Percentiles rank a stretch among this genome's conserved stretches.
Conservation (phyloP, 1,284 basidiomycete species). For the Rhodotorula sp. region DNA sequence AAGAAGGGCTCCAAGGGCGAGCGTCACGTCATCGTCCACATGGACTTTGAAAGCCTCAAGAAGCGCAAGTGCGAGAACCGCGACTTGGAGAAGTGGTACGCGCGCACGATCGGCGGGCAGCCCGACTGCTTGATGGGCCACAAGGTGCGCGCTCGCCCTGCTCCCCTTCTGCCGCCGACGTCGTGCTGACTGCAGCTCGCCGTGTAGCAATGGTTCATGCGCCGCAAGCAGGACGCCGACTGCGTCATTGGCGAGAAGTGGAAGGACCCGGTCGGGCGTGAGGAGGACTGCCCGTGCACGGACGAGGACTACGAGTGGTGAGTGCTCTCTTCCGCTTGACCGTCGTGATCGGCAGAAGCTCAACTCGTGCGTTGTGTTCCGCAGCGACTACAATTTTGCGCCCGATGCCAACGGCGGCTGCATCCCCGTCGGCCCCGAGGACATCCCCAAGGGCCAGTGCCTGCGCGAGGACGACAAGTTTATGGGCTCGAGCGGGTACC, state of each 20-base stretch:
- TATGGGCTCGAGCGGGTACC: slow-evolving; percentile 84
- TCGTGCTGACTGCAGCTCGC: background rate
- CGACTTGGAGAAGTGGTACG: slow-evolving; percentile 91
- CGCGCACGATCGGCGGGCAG: slow-evolving; percentile 63
- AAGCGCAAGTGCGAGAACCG: slow-evolving; percentile 67
- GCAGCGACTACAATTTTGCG: slow-evolving; percentile 84
- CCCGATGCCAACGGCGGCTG: slow-evolving; percentile 68
- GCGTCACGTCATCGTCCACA: slow-evolving; percentile 70
- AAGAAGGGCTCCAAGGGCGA: slow-evolving; percentile 63
- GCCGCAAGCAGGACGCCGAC: slow-evolving; percentile 78
- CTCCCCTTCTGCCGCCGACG: background rate
- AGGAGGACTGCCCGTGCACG: slow-evolving; percentile 79
- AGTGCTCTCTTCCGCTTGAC: slow-evolving; percentile 41
- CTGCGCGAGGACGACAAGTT: slow-evolving; percentile 66
- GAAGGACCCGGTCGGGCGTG: slow-evolving; percentile 75
- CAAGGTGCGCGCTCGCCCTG: slow-evolving; percentile 60
- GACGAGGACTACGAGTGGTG: slow-evolving; percentile 93
- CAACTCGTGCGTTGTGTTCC: background rate
- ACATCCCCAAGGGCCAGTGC: slow-evolving; percentile 78
- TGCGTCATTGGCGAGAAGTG: slow-evolving; percentile 95
- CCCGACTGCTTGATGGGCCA: slow-evolving; percentile 90
- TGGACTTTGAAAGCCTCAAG: slow-evolving; percentile 78
- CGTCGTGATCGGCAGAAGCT: slow-evolving; percentile 5
- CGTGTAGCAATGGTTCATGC: slow-evolving; percentile 83
- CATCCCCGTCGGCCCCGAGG: slow-evolving; percentile 78